Conservation (phyloP, 139 green algal genomes). For the Volvox reticuliferus region DNA sequence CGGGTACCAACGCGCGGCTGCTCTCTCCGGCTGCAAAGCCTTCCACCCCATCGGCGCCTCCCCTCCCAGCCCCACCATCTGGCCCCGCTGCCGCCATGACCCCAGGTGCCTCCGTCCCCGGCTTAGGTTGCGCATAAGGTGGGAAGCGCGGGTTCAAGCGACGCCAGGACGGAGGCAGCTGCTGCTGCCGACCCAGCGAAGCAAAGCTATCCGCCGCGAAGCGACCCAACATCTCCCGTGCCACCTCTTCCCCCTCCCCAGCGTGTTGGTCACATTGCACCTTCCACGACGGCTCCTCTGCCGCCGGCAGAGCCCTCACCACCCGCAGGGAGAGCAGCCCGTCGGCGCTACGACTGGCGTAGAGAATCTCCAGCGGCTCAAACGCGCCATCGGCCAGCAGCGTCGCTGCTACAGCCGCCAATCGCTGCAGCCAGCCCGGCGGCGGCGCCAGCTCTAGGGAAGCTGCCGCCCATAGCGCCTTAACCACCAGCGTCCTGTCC, state of each 20-base stretch:
- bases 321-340: neutral
- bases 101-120: neutral
- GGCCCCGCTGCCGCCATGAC: neutral
- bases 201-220: constrained; percentile 5
- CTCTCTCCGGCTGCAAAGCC: neutral
- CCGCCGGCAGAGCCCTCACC: neutral
- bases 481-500: constrained; percentile 18
- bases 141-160: constrained; percentile 24
- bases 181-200: neutral
- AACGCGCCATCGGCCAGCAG: neutral
- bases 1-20: neutral
- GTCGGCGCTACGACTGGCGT: constrained; percentile 24
- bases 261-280: neutral
- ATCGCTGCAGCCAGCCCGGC: neutral
- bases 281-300: neutral
- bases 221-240: neutral
- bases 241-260: neutral
- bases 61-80: neutral
- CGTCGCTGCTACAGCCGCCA: neutral
- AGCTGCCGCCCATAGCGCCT: constrained; percentile 21
- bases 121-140: constrained; percentile 29
- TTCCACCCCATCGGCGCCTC: neutral
- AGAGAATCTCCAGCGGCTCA: constrained; percentile 32
- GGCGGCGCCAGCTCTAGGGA: constrained; percentile 18
- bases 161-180: constrained; percentile 8